Conservation (phyloP, 176 grass and related monocot species). For the Microstegium vimineum region DNA sequence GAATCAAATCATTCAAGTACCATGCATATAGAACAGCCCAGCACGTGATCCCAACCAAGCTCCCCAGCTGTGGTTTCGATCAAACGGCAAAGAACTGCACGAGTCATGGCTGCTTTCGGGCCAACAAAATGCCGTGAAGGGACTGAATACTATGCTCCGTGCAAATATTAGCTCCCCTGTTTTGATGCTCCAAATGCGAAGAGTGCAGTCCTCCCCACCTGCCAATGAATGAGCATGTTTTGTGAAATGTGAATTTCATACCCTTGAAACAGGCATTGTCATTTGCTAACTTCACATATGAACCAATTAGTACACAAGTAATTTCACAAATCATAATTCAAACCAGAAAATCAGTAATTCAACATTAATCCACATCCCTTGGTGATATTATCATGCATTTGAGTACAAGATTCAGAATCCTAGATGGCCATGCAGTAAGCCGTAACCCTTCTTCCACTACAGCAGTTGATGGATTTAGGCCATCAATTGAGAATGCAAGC, state of each 20-base stretch:
- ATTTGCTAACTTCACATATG: background rate
- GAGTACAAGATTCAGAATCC: background rate
- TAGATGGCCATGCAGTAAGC: background rate
- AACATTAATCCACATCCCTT: background rate
- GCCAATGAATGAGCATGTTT: constrained; percentile 16
- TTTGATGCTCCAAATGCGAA: constrained; percentile 88
- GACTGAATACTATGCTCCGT: constrained; percentile 25
- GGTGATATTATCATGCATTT: constrained; percentile 4
- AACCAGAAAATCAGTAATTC: constrained; percentile 10
- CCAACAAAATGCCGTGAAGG: constrained; percentile 66
- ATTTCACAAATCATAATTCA: background rate
- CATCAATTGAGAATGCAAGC: background rate
- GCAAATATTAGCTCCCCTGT: constrained; percentile 74
- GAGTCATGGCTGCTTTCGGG: constrained; percentile 29
- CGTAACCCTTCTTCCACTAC: background rate
- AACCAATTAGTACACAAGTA: background rate
- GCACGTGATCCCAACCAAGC: constrained; percentile 78
- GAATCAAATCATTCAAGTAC: constrained; percentile 43
- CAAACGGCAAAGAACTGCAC: constrained; percentile 29
- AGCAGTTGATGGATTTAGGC: background rate
- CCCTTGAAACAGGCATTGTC: background rate
- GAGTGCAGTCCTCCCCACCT: constrained; percentile 73
- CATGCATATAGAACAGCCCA: constrained; percentile 69
- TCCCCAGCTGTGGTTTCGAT: constrained; percentile 56
- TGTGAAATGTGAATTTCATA: constrained; percentile 10